Conservation (phyloP, 2,329 filamentous ascomycete genomes). For the Elsinoe ampelina region DNA sequence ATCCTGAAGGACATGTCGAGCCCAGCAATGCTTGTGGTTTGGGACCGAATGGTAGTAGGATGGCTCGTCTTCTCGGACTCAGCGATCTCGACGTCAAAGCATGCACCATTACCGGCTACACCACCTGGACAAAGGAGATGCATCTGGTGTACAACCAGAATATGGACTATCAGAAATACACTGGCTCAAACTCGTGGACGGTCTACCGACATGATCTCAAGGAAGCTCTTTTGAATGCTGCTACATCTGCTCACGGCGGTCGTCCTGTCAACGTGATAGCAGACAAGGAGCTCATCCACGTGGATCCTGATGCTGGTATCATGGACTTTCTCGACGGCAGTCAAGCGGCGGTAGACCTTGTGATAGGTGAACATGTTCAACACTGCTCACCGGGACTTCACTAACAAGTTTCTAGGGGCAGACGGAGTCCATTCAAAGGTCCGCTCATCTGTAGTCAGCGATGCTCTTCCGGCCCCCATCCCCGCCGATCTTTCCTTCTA, state of each 20-base stretch:
- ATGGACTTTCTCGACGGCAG: slow-evolving; percentile 1
- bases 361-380: slow-evolving; percentile 5
- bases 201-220: background rate
- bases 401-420: background rate
- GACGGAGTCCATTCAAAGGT: slow-evolving; percentile 8
- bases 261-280: background rate
- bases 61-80: background rate
- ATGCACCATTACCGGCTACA: slow-evolving; percentile 9
- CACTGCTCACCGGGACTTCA: background rate
- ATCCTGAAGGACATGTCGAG: background rate
- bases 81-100: slow-evolving; percentile 2
- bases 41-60: slow-evolving; percentile 1
- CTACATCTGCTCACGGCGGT: background rate
- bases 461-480: background rate
- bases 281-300: background rate
- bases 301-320: slow-evolving; percentile 1
- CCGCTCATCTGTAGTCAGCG: background rate
- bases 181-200: slow-evolving; percentile 8
- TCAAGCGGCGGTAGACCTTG: background rate
- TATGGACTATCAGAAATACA: slow-evolving; percentile 8
- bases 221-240: background rate
- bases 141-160: background rate
- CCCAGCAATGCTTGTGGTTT: slow-evolving; percentile 10
- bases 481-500: background rate
- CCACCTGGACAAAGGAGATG: slow-evolving; percentile 8